These are phyloP conservation scores for Carallia pectinifolia DNA, from an alignment of 345 rosid genomes.

Conservation along the genomic window DNA sequence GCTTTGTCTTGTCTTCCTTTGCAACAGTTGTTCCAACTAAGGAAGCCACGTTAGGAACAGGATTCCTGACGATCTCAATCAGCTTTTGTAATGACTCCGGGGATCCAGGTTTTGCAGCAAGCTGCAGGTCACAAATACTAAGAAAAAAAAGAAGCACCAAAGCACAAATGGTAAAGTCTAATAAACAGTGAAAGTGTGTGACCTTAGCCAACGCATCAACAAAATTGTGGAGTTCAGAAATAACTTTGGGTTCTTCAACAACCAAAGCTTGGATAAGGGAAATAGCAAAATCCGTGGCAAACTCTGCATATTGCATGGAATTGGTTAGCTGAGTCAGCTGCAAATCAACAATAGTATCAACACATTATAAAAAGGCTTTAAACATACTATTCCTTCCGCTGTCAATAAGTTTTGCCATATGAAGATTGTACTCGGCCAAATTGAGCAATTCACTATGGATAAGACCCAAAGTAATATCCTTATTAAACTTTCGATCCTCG, in stretches of 20 bases:
- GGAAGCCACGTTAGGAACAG: constrained; percentile 40
- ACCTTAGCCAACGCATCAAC: constrained; percentile 96
- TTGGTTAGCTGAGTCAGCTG: constrained; percentile 4
- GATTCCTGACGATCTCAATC: constrained; percentile 78
- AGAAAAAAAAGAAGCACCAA: constrained; percentile 10
- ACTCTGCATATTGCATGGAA: constrained; percentile 51
- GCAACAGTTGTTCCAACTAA: constrained; percentile 44
- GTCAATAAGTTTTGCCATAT: constrained; percentile 90
- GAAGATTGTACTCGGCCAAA: constrained; percentile 91
- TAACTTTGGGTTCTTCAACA: constrained; percentile 76
- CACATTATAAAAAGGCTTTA: neutral
- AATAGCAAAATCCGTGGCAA: constrained; percentile 77
- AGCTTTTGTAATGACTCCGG: constrained; percentile 74
- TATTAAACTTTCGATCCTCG: constrained; percentile 92
- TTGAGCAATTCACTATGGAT: constrained; percentile 79
- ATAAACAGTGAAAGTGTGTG: neutral
- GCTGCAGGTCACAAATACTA: constrained; percentile 41
- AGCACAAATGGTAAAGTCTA: neutral
- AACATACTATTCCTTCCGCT: constrained; percentile 93
- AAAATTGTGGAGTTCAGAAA: constrained; percentile 90
- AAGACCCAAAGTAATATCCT: constrained; percentile 82
- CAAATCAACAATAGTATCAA: neutral
- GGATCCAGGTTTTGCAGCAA: constrained; percentile 82
- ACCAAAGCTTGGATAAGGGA: constrained; percentile 83
- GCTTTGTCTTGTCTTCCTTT: constrained; percentile 71